Evolutionary conservation across 106 monocot species (phyloP).

Genomic region (Dendrobium catenatum): DNA sequence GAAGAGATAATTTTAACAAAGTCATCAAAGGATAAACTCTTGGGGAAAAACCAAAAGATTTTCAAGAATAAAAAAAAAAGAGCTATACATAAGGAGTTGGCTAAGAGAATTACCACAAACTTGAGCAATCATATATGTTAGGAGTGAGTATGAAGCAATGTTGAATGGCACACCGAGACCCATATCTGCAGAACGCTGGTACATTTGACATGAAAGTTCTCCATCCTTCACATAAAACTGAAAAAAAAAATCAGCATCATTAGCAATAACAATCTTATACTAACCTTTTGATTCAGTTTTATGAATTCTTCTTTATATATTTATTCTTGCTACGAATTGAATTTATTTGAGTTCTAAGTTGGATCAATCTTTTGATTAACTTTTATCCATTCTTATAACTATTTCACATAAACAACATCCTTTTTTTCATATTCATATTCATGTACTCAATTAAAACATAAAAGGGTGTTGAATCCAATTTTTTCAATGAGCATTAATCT

Average conservation of each 20-base stretch:
- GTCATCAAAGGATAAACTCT: no score
- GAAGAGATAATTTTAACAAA: no score
- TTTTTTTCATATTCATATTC: neutral
- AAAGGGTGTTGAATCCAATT: no score
- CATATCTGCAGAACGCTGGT: conserved; percentile 30
- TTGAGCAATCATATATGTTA: conserved; percentile 27
- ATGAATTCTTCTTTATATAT: neutral
- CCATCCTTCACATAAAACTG: conserved; percentile 28
- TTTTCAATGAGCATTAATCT: no score
- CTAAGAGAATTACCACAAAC: conserved; percentile 19
- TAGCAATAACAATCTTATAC: neutral
- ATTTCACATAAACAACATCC: neutral
- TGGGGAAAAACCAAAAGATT: no score
- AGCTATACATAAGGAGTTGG: neutral
- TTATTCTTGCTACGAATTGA: neutral
- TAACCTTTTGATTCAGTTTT: neutral
- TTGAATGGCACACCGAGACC: conserved; percentile 29
- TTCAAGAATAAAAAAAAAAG: no score
- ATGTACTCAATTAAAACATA: neutral
- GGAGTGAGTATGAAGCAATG: conserved; percentile 27
- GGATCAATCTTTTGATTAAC: neutral
- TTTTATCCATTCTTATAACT: neutral
- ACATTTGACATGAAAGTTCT: conserved; percentile 27
- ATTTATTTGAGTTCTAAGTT: neutral
- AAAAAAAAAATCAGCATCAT: neutral